Evolutionary conservation across 2,329 filamentous ascomycete genomes (phyloP).

Genomic region (Didymella exigua): DNA sequence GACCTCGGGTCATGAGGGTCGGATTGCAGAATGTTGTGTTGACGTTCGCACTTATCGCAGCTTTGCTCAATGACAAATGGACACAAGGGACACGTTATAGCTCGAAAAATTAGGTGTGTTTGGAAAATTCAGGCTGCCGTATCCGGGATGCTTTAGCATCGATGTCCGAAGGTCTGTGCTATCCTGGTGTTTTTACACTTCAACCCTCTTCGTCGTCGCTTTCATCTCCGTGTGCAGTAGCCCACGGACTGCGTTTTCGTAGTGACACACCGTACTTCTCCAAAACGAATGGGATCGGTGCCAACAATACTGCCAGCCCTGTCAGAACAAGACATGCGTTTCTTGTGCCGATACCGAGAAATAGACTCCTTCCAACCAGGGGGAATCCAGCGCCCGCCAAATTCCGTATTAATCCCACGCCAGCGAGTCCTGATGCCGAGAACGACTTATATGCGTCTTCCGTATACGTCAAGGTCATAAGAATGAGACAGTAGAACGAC

Average conservation of each 20-base stretch:
- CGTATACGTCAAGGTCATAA: slow-evolving; percentile 57
- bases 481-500: slow-evolving; percentile 58
- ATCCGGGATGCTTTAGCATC: too few relatives aligned
- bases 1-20: slow-evolving; percentile 46
- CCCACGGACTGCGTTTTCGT: slow-evolving; percentile 48
- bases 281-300: slow-evolving; percentile 45
- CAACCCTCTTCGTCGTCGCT: slow-evolving; percentile 23
- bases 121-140: too few relatives aligned
- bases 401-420: slow-evolving; percentile 49
- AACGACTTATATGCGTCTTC: slow-evolving; percentile 56
- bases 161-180: too few relatives aligned
- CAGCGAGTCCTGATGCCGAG: slow-evolving; percentile 51
- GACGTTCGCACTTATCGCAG: slow-evolving; percentile 16
- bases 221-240: slow-evolving; percentile 46
- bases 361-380: slow-evolving; percentile 38
- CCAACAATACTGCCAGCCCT: slow-evolving; percentile 34
- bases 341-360: slow-evolving; percentile 37
- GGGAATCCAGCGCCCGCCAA: slow-evolving; percentile 46
- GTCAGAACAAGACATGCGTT: slow-evolving; percentile 41
- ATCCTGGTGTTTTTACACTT: not conserved
- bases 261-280: slow-evolving; percentile 42
- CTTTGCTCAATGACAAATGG: slow-evolving; percentile 10
- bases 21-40: slow-evolving; percentile 17
- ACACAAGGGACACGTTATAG: slow-evolving; percentile 6
- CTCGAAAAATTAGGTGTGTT: not conserved